Conservation (phyloP, 768 basidiomycete genomes). For the Phylloporus sp. region DNA sequence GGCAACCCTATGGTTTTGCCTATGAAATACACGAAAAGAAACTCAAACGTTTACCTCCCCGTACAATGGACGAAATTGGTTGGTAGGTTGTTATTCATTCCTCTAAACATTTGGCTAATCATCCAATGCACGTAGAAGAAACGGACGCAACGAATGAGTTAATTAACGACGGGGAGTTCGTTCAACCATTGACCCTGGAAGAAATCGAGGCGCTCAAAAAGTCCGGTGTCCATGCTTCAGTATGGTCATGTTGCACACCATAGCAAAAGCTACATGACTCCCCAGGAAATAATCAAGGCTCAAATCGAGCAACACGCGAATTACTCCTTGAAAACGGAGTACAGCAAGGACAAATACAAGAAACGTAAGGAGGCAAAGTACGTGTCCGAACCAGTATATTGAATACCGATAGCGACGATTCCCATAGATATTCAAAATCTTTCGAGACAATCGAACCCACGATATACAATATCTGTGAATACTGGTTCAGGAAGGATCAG, state of each 20-base stretch:
- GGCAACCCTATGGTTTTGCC: constrained; percentile 80
- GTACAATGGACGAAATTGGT: constrained; percentile 78
- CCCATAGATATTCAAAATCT: constrained; percentile 71
- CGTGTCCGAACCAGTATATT: constrained; percentile 20
- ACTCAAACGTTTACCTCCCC: constrained; percentile 57
- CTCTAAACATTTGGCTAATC: constrained; percentile 2
- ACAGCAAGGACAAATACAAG: constrained; percentile 97
- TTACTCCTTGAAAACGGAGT: constrained; percentile 93
- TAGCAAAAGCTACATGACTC: constrained; percentile 8
- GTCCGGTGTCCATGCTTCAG: constrained; percentile 74
- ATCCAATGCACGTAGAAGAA: constrained; percentile 64
- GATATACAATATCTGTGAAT: constrained; percentile 79
- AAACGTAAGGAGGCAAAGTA: constrained; percentile 97
- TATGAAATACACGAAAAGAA: constrained; percentile 80
- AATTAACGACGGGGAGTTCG: constrained; percentile 81
- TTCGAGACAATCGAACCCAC: constrained; percentile 89
- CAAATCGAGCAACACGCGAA: constrained; percentile 93
- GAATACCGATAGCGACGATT: background rate
- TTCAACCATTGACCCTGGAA: constrained; percentile 75
- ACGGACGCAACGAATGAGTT: constrained; percentile 96
- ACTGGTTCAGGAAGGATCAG: constrained; percentile 85
- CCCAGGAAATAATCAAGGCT: constrained; percentile 87
- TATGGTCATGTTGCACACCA: constrained; percentile 31
- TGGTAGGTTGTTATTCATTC: constrained; percentile 12
- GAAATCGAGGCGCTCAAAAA: constrained; percentile 84